phyloP scores from a whole-genome alignment of 805 yeast species.

The Starmerella geochares region DNA sequence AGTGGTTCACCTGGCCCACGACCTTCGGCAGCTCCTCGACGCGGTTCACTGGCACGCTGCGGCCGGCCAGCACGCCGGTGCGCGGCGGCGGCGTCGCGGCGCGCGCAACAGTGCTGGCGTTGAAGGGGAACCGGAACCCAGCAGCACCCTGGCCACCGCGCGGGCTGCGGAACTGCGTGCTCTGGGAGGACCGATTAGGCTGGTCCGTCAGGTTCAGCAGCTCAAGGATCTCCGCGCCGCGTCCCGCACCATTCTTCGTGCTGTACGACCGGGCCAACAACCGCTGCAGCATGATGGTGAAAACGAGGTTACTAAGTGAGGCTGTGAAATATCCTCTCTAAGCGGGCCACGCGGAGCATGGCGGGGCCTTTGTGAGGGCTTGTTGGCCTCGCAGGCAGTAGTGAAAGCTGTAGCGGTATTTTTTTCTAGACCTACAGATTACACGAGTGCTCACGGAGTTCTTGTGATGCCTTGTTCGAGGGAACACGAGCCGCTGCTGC shows the following conservation, averaged over 20 bases:
- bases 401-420: too few species aligned
- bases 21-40: constrained; percentile 25
- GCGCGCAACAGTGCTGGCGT: constrained; percentile 7
- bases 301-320: neutral
- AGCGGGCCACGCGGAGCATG: too few species aligned
- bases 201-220: constrained; percentile 6
- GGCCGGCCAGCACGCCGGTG: constrained; percentile 31
- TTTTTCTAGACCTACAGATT: too few species aligned
- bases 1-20: constrained; percentile 24
- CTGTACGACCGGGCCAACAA: constrained; percentile 4
- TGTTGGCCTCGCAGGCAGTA: too few species aligned
- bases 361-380: too few species aligned
- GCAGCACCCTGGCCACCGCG: constrained; percentile 5
- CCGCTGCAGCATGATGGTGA: constrained; percentile 8
- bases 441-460: too few species aligned
- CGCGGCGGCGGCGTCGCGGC: constrained; percentile 25
- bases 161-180: constrained; percentile 4
- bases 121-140: constrained; percentile 3
- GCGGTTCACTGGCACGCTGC: constrained; percentile 26
- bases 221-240: constrained; percentile 6
- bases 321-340: neutral
- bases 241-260: constrained; percentile 3
- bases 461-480: too few species aligned
- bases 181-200: constrained; percentile 3
- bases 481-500: constrained; percentile 82